Conservation (phyloP, 306 rosid genomes). For the Cicer arietinum region DNA sequence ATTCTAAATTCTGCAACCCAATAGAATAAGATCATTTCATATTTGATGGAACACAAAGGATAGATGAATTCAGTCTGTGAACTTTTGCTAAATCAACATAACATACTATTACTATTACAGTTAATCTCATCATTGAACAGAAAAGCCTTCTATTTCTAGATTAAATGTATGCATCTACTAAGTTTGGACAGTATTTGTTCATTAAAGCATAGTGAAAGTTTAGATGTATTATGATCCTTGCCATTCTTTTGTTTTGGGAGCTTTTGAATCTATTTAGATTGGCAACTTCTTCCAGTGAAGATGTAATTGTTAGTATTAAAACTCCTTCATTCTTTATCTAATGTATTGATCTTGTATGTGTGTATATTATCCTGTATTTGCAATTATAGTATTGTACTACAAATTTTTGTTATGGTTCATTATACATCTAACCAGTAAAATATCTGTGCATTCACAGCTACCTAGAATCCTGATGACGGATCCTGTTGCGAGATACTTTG, state of each 20-base stretch:
- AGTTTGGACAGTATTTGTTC: background rate
- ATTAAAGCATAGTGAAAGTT: background rate
- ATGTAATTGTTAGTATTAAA: background rate
- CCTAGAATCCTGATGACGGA: slow-evolving; percentile 81
- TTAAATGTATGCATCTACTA: background rate
- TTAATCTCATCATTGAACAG: background rate
- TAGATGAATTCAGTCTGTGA: background rate
- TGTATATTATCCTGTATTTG: background rate
- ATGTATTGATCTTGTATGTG: slow-evolving; percentile 18
- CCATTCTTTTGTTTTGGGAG: slow-evolving; percentile 16
- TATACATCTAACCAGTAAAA: background rate
- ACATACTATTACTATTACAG: background rate
- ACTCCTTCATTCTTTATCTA: background rate
- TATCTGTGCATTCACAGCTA: slow-evolving; percentile 53
- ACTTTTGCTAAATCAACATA: background rate
- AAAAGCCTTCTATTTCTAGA: background rate
- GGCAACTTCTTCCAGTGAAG: background rate
- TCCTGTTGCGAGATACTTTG: slow-evolving; percentile 83
- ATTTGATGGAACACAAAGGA: background rate
- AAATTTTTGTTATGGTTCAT: background rate
- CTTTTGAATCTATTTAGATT: slow-evolving; percentile 4
- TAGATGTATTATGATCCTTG: background rate
- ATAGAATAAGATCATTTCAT: background rate
- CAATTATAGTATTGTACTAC: background rate
- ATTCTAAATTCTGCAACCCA: background rate